Evolutionary conservation across 2,329 filamentous ascomycete genomes (phyloP).

Genomic region (Incumbomyces delicatus): DNA sequence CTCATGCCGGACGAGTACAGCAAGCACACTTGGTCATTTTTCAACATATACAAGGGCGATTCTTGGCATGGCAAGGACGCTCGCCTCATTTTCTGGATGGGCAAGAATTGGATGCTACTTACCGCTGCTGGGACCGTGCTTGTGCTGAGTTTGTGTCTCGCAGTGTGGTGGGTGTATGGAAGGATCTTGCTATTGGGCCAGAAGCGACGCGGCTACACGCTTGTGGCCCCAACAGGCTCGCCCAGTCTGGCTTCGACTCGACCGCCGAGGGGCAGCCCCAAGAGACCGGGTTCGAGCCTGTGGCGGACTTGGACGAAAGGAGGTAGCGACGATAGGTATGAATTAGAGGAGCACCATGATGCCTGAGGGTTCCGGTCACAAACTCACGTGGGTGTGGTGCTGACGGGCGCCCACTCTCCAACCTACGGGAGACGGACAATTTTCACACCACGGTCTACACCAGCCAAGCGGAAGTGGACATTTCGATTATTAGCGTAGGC

Average conservation of each 20-base stretch:
- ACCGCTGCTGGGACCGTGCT: constrained; percentile 43
- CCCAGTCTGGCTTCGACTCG: background rate
- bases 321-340: constrained; percentile 9
- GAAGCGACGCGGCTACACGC: constrained; percentile 7
- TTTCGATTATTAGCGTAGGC: constrained; percentile 8
- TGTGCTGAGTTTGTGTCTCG: constrained; percentile 38
- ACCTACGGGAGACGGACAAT: no score
- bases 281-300: background rate
- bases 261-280: background rate
- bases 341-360: constrained; percentile 17
- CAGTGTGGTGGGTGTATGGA: constrained; percentile 43
- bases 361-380: constrained; percentile 7
- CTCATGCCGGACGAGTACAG: constrained; percentile 64
- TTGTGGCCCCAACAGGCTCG: background rate
- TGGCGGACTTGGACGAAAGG: background rate
- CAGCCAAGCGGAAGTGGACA: background rate
- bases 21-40: constrained; percentile 60
- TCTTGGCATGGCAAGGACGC: constrained; percentile 58
- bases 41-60: constrained; percentile 55
- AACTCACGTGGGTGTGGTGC: no score
- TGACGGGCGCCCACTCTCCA: no score
- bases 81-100: constrained; percentile 56
- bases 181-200: constrained; percentile 33
- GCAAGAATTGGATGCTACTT: constrained; percentile 46
- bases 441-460: no score